Conservation (phyloP, 768 basidiomycete species). For the Naganishia randhawae region DNA sequence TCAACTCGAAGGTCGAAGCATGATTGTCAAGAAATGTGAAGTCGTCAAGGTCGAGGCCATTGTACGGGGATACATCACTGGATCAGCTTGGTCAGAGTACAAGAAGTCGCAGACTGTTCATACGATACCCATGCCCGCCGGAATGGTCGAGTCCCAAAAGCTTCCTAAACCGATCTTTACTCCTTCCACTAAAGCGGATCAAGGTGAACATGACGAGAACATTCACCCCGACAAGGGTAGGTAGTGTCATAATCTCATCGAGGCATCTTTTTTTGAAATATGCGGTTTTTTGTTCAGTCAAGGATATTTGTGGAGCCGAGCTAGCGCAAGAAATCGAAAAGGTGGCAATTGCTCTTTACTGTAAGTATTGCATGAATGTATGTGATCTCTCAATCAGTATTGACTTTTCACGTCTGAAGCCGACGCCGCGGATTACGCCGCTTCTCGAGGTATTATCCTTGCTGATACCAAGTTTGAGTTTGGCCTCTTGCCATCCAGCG, state of each 20-base stretch:
- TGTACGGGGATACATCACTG: constrained; percentile 93
- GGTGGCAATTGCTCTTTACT: constrained; percentile 48
- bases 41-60: constrained; percentile 92
- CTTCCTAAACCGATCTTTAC: constrained; percentile 83
- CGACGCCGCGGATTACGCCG: constrained; percentile 70
- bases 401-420: constrained; percentile 33
- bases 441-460: constrained; percentile 75
- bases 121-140: constrained; percentile 69
- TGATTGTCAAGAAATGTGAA: constrained; percentile 85
- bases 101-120: constrained; percentile 82
- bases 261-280: not conserved
- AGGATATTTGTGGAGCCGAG: constrained; percentile 50
- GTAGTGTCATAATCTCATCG: constrained; percentile 23
- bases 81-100: constrained; percentile 95
- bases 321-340: constrained; percentile 48
- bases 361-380: constrained; percentile 30
- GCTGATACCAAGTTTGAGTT: constrained; percentile 99
- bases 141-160: constrained; percentile 78
- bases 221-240: constrained; percentile 76
- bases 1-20: constrained; percentile 75
- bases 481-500: constrained; percentile 62
- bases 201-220: constrained; percentile 93
- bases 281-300: constrained; percentile 37
- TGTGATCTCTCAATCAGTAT: not conserved
- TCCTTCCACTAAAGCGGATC: constrained; percentile 93